Conservation (phyloP, 2,329 filamentous ascomycete genomes). For the Huntiella decipiens region DNA sequence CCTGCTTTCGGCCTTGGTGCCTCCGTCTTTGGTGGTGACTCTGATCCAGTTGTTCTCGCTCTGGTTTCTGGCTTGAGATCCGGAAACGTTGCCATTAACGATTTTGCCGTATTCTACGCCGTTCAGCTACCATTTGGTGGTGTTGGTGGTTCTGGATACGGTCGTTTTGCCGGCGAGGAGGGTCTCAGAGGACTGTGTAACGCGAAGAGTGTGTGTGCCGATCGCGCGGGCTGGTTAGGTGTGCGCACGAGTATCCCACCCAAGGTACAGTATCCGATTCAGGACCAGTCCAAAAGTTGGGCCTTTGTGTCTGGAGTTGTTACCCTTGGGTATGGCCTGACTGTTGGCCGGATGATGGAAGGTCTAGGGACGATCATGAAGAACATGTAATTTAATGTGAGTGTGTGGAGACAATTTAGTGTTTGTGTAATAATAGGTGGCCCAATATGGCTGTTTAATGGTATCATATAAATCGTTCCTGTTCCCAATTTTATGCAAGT, state of each 20-base stretch:
- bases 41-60: conserved; percentile 36
- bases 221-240: conserved; percentile 43
- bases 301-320: conserved; percentile 42
- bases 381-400: conserved; percentile 20
- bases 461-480: background rate
- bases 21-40: conserved; percentile 61
- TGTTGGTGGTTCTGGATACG: conserved; percentile 75
- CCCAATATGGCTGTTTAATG: background rate
- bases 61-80: conserved; percentile 53
- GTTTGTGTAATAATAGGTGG: background rate
- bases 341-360: conserved; percentile 20
- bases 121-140: conserved; percentile 91
- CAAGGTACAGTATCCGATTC: conserved; percentile 65
- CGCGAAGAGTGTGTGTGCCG: conserved; percentile 66
- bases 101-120: conserved; percentile 85
- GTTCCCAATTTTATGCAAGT: background rate
- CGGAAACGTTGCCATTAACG: conserved; percentile 89
- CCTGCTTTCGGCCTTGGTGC: conserved; percentile 74
- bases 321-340: conserved; percentile 38
- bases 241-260: conserved; percentile 61
- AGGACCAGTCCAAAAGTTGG: conserved; percentile 43
- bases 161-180: conserved; percentile 79
- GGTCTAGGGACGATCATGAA: conserved; percentile 24
- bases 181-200: conserved; percentile 74
- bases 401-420: background rate